Percentiles rank a stretch among this genome's conserved stretches.
phyloP scores from a whole-genome alignment of 768 basidiomycete species.

The Mrakia frigida region DNA sequence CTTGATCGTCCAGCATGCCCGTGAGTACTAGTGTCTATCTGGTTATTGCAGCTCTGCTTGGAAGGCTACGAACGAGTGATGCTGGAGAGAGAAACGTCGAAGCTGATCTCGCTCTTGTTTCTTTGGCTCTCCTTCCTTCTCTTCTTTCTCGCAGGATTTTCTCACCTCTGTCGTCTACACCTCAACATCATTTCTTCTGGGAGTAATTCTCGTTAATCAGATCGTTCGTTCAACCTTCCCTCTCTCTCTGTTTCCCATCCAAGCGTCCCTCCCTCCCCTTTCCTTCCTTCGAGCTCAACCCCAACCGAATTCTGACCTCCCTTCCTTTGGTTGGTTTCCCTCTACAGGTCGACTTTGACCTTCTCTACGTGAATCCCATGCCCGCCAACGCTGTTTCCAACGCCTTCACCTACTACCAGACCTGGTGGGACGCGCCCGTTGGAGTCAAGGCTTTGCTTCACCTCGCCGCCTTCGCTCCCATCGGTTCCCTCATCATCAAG shows the following conservation, averaged over 20 bases:
- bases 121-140: not conserved
- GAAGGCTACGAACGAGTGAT: not conserved
- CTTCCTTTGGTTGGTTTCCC: slow-evolving; percentile 53
- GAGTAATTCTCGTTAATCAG: slow-evolving; percentile 49
- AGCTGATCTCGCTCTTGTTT: not conserved
- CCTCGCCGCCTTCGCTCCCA: slow-evolving; percentile 70
- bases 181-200: slow-evolving; percentile 83
- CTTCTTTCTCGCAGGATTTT: slow-evolving; percentile 56
- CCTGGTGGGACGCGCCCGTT: slow-evolving; percentile 86
- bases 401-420: slow-evolving; percentile 82
- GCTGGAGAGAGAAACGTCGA: not conserved
- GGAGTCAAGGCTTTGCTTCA: slow-evolving; percentile 93
- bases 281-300: not conserved
- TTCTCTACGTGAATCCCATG: slow-evolving; percentile 62
- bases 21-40: not conserved
- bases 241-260: not conserved
- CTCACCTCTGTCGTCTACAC: slow-evolving; percentile 80
- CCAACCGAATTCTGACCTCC: slow-evolving; percentile 20
- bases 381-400: slow-evolving; percentile 64
- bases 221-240: slow-evolving; percentile 35
- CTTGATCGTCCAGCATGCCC: not conserved
- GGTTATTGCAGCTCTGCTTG: not conserved
- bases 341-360: slow-evolving; percentile 81
- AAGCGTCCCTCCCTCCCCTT: not conserved
- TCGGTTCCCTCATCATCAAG: slow-evolving; percentile 70